phyloP scores from a whole-genome alignment of 768 basidiomycete species.

The Pisolithus microcarpus region DNA sequence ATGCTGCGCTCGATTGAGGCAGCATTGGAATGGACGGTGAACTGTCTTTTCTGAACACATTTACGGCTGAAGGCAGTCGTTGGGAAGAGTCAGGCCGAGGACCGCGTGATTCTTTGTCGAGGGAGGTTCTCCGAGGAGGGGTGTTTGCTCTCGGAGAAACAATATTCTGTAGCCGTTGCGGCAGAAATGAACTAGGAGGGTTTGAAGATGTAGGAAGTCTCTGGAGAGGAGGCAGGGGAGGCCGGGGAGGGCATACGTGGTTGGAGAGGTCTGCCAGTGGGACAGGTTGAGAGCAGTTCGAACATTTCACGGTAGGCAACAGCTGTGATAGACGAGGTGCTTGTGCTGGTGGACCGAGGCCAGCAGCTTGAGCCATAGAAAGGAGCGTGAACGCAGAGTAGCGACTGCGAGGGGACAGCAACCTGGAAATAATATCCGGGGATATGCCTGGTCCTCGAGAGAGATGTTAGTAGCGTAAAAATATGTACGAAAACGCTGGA shows the following conservation, averaged over 20 bases:
- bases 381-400: conserved; percentile 9
- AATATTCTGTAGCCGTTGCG: conserved; percentile 43
- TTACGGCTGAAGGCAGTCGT: conserved; percentile 18
- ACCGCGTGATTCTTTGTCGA: conserved; percentile 8
- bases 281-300: conserved; percentile 64
- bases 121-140: conserved; percentile 4
- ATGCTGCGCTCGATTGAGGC: background rate
- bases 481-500: conserved; percentile 8
- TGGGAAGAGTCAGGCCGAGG: conserved; percentile 21
- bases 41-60: conserved; percentile 7
- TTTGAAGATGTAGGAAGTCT: conserved; percentile 32
- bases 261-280: conserved; percentile 68
- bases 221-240: conserved; percentile 34
- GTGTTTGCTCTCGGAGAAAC: conserved; percentile 21
- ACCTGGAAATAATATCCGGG: too few species aligned
- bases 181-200: conserved; percentile 40
- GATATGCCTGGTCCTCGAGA: background rate
- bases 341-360: conserved; percentile 6
- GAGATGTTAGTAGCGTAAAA: conserved; percentile 1
- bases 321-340: conserved; percentile 46
- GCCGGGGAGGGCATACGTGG: conserved; percentile 60
- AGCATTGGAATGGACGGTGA: background rate
- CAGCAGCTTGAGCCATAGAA: conserved; percentile 20
- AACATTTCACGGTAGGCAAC: conserved; percentile 81
- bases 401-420: background rate